Conservation (phyloP, 495 filamentous ascomycete genomes). For the Penicillium nucicola region DNA sequence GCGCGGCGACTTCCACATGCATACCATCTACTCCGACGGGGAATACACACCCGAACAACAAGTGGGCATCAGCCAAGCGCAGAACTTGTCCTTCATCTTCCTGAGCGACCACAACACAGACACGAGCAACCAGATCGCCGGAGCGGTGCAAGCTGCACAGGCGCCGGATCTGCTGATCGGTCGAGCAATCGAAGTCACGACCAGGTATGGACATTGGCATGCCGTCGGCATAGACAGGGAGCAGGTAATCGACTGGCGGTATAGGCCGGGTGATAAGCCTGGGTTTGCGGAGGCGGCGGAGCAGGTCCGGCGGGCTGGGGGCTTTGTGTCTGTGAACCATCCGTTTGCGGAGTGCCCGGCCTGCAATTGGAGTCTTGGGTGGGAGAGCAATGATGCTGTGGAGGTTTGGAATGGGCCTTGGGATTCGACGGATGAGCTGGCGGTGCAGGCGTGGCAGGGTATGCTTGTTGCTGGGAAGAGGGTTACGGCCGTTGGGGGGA, state of each 20-base stretch:
- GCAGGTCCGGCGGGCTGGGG: background rate
- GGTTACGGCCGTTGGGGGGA: background rate
- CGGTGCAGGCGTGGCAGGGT: background rate
- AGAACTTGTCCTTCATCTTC: background rate
- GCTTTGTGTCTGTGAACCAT: constrained; percentile 2
- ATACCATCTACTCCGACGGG: constrained; percentile 2
- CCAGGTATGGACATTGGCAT: constrained; percentile 1
- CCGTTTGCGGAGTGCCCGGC: constrained; percentile 1
- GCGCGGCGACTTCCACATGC: constrained; percentile 3
- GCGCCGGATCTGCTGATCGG: background rate
- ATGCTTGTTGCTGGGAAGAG: background rate
- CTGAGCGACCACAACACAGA: constrained; percentile 4
- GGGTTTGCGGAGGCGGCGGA: background rate
- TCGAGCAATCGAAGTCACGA: constrained; percentile 2
- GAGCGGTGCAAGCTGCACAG: background rate
- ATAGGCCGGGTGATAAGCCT: background rate
- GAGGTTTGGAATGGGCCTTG: constrained; percentile 1
- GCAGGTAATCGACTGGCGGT: constrained; percentile 3
- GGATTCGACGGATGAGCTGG: background rate
- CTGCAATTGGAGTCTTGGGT: constrained; percentile 3
- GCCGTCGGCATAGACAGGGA: constrained; percentile 1
- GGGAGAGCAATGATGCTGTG: constrained; percentile 1
- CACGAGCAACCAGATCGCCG: background rate
- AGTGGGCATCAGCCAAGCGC: background rate
- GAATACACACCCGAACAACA: background rate